Base-by-base conservation (phyloP, 2,329 filamentous ascomycete species). In the Calcarisporium arbuscula region DNA sequence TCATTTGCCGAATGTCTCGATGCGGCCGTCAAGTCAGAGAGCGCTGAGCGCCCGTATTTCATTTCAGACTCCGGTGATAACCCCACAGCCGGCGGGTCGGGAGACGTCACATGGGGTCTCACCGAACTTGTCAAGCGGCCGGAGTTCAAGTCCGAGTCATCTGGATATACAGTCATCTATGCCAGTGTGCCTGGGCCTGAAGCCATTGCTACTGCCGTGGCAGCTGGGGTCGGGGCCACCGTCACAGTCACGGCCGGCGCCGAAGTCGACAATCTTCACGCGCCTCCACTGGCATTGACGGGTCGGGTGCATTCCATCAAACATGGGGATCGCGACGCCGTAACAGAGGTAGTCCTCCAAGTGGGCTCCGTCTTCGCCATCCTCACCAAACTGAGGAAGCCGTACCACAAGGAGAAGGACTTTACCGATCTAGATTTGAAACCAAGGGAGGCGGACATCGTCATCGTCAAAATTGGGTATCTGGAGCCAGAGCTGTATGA, bases 31-130 rank as follows among this genome's bases (percentile, higher is more conserved):
- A 40, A 32, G 9, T 46, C 48, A 1, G 28, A 44, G 5, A 60
- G 64, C 0, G 37, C 48, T 2, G 50, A 56, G 12, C 58, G 59
- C 7, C 70, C 70, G 1, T 74, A 61, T 40, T 74, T 73, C 45
- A 67, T 74, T 36, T 74, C 69, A 1, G 70, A 74, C 47, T 73
- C 69, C 2, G 70, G 70, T 1, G 70, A 74, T 38, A 74, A 74
- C 33, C 70, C 70, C 6, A 74, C 70, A 0, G 70, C 70, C 2
- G 70, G 70, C 5, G 70, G 69, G 0, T 67, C 69, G 1, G 70
- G 70, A 1, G 69, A 74, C 42, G 63, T 74, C 12, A 72, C 69
- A 0, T 74, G 69, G 67, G 64, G 67, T 0, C 46, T 74, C 5
- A 60, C 60, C 0, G 53, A 61, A 31, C 47, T 74, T 12, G 57